phyloP scores from a whole-genome alignment of 192 early-diverging fungal species.

The Coemansia umbellata region DNA sequence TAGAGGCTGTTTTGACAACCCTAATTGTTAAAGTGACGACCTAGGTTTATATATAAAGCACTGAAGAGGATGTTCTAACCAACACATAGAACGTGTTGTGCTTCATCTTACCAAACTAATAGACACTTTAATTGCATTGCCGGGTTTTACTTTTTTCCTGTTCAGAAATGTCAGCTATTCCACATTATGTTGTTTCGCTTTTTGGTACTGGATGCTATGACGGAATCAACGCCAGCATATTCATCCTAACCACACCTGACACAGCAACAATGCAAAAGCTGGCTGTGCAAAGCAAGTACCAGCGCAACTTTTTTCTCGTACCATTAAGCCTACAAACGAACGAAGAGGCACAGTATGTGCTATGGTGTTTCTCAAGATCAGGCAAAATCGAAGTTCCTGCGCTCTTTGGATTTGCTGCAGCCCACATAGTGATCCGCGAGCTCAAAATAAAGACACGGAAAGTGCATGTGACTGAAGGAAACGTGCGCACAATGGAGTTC shows the following conservation, averaged over 20 bases:
- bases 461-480: neutral
- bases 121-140: no score
- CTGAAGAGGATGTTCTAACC: no score
- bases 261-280: slow-evolving; percentile 2
- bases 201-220: slow-evolving; percentile 21
- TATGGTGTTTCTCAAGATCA: slow-evolving; percentile 12
- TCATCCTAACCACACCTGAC: neutral
- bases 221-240: slow-evolving; percentile 13
- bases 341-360: neutral
- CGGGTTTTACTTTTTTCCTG: no score
- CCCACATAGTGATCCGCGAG: slow-evolving; percentile 2
- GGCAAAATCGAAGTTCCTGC: slow-evolving; percentile 8
- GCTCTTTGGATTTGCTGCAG: slow-evolving; percentile 12
- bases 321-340: neutral
- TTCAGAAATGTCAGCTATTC: no score
- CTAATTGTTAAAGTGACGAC: no score
- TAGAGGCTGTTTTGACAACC: no score
- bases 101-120: no score
- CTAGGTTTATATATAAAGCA: no score
- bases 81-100: no score
- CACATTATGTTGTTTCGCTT: slow-evolving; percentile 16
- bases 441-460: neutral
- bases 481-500: neutral
- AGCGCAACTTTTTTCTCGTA: slow-evolving; percentile 9
- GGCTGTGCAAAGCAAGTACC: neutral